phyloP scores from a whole-genome alignment of 352 stramenopile species.

The Pythium dissimile region DNA sequence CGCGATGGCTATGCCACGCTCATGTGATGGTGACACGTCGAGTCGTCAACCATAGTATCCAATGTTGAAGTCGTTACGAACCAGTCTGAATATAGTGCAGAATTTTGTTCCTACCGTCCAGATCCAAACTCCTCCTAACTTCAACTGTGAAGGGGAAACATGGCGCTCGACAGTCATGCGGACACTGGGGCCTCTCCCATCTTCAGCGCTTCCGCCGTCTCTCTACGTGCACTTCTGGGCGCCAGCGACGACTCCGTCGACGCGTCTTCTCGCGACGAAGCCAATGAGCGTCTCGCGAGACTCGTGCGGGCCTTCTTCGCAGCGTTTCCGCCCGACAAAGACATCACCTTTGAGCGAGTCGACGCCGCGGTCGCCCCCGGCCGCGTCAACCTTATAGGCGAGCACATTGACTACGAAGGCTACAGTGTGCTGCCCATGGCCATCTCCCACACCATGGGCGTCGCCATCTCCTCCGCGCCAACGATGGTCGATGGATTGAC shows the following conservation, averaged over 20 bases:
- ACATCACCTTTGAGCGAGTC: neutral
- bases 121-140: neutral
- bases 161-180: neutral
- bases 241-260: neutral
- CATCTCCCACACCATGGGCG: constrained; percentile 51
- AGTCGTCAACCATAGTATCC: too few species aligned
- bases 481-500: neutral
- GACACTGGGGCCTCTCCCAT: too few species aligned
- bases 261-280: neutral
- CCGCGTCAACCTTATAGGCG: constrained; percentile 85
- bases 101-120: too few species aligned
- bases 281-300: constrained; percentile 4
- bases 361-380: constrained; percentile 53
- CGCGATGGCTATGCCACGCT: too few species aligned
- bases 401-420: constrained; percentile 87
- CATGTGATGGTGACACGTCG: too few species aligned
- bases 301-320: constrained; percentile 1
- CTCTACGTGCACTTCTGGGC: neutral
- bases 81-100: neutral
- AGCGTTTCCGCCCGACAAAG: neutral
- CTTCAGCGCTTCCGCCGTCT: neutral
- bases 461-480: constrained; percentile 33
- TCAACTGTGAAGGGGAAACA: neutral
- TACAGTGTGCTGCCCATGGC: constrained; percentile 85
- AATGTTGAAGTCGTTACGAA: too few species aligned